These are phyloP conservation scores for Priceomyces castillae DNA, from an alignment of 805 yeast genomes.

Conservation along the genomic window DNA sequence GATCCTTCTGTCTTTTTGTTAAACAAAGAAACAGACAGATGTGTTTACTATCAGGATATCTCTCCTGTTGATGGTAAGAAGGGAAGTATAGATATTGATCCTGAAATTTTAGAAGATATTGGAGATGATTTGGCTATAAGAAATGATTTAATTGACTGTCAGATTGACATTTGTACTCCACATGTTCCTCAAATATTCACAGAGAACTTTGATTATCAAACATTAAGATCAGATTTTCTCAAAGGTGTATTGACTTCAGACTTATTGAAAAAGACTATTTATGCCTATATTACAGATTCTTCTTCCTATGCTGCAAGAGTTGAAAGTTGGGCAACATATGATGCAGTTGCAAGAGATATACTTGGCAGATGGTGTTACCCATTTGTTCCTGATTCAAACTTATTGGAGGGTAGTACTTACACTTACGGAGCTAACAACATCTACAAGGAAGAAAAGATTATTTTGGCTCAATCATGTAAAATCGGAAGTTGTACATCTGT, in stretches of 20 bases:
- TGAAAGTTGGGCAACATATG: conserved; percentile 92
- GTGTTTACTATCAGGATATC: conserved; percentile 80
- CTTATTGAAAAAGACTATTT: conserved; percentile 83
- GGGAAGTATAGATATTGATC: conserved; percentile 60
- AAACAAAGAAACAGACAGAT: conserved; percentile 69
- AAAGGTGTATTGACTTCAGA: conserved; percentile 90
- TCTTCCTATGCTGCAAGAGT: conserved; percentile 88
- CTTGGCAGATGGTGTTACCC: conserved; percentile 93
- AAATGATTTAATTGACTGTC: conserved; percentile 94
- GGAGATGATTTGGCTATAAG: conserved; percentile 72
- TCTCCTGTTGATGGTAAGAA: conserved; percentile 48
- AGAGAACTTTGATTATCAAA: conserved; percentile 93
- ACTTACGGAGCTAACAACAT: conserved; percentile 80
- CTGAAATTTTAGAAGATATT: conserved; percentile 75
- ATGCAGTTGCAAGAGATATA: conserved; percentile 85
- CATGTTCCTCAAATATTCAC: conserved; percentile 94
- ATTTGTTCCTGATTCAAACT: conserved; percentile 80
- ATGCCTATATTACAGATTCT: conserved; percentile 76
- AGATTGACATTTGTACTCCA: conserved; percentile 91
- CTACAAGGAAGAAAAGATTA: conserved; percentile 85
- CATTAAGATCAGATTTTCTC: conserved; percentile 80
- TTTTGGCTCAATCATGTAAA: conserved; percentile 88
- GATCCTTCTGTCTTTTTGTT: conserved; percentile 85
- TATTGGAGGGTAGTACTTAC: conserved; percentile 68
- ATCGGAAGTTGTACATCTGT: conserved; percentile 79